phyloP scores from a whole-genome alignment of 768 basidiomycete genomes.

The Termitomyces bulborhizus region DNA sequence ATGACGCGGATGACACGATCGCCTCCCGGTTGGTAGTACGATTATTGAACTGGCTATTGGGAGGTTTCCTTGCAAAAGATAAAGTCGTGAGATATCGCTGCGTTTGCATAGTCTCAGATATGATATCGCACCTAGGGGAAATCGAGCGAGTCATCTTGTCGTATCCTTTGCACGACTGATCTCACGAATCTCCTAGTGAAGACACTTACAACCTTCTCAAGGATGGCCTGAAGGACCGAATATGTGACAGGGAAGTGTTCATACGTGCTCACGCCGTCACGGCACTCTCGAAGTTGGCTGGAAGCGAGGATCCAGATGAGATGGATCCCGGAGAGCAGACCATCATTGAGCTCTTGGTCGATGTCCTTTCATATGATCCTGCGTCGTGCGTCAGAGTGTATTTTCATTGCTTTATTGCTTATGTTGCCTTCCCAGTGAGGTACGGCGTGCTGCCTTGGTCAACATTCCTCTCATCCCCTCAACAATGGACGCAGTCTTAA shows the following conservation, averaged over 20 bases:
- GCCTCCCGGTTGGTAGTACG: conserved; percentile 63
- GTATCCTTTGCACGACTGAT: background rate
- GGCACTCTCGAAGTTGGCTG: conserved; percentile 75
- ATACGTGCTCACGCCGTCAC: conserved; percentile 84
- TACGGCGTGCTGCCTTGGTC: conserved; percentile 83
- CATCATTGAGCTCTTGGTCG: conserved; percentile 61
- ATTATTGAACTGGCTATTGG: conserved; percentile 66
- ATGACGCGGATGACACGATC: conserved; percentile 61
- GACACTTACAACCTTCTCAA: conserved; percentile 71
- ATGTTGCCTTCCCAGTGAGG: conserved; percentile 49
- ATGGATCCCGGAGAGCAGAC: conserved; percentile 42
- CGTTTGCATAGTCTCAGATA: conserved; percentile 76
- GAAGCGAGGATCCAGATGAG: conserved; percentile 56
- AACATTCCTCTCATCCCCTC: conserved; percentile 59
- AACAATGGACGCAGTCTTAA: conserved; percentile 64
- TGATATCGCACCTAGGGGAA: conserved; percentile 81
- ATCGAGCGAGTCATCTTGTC: conserved; percentile 61
- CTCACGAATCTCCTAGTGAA: conserved; percentile 48
- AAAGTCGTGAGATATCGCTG: conserved; percentile 82
- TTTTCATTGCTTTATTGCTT: background rate
- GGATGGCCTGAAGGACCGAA: conserved; percentile 64
- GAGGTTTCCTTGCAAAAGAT: conserved; percentile 87
- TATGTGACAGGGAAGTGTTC: conserved; percentile 77
- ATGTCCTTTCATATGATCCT: conserved; percentile 66
- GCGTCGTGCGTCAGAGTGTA: conserved; percentile 43